Percentiles rank a stretch among this genome's conserved stretches.
These are phyloP conservation scores for Nigrospora osmanthi DNA, from an alignment of 2,329 filamentous ascomycete genomes.

Conservation along the genomic window DNA sequence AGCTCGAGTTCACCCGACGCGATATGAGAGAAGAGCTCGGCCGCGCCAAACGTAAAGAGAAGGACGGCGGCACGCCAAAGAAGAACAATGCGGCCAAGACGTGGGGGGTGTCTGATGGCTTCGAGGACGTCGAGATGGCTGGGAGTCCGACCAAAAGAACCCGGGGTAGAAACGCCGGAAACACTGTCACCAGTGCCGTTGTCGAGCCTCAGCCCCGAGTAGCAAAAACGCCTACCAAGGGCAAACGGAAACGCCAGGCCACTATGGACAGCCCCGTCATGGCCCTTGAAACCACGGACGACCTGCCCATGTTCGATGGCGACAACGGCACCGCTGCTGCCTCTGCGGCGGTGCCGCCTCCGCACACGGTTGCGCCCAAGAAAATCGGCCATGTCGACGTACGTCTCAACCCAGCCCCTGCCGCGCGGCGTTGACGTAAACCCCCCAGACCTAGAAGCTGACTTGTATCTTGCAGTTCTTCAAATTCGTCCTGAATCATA, in stretches of 20 bases:
- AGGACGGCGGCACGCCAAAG: conserved; percentile 46
- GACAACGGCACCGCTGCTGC: not conserved
- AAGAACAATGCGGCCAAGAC: conserved; percentile 45
- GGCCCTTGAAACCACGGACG: conserved; percentile 45
- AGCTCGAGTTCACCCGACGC: conserved; percentile 65
- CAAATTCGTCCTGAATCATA: conserved; percentile 58
- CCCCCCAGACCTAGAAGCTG: not conserved
- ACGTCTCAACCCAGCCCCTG: too few species aligned
- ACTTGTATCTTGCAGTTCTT: conserved; percentile 32
- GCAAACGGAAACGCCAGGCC: conserved; percentile 61
- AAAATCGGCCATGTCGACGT: too few species aligned
- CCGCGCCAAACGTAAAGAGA: conserved; percentile 39
- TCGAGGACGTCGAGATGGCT: conserved; percentile 58
- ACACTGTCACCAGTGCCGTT: conserved; percentile 34
- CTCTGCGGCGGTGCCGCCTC: too few species aligned
- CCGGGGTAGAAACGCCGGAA: conserved; percentile 28
- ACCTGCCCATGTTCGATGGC: conserved; percentile 25
- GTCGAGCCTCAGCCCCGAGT: conserved; percentile 28
- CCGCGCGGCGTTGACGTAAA: too few species aligned
- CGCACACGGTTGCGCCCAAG: too few species aligned
- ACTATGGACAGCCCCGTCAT: conserved; percentile 57
- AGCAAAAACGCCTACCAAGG: conserved; percentile 51
- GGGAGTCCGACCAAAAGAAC: conserved; percentile 45
- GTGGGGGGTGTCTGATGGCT: conserved; percentile 63
- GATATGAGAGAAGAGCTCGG: conserved; percentile 56